Evolutionary conservation across 768 basidiomycete genomes (phyloP).

Genomic region (Solioccasus polychromus): DNA sequence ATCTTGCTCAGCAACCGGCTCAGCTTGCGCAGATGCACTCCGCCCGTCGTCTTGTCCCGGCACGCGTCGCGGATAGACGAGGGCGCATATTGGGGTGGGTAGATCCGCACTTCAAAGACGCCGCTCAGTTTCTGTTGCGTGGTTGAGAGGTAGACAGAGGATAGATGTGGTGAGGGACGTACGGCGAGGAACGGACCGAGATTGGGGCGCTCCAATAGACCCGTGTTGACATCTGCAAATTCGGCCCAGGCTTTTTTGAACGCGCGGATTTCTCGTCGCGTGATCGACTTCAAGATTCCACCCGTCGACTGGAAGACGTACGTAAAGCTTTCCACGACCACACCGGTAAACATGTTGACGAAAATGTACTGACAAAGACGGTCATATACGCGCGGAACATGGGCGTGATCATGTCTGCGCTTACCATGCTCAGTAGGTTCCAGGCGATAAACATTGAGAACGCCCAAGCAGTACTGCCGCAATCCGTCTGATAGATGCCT

Average conservation of each 20-base stretch:
- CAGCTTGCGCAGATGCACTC: conserved; percentile 64
- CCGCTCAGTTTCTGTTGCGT: conserved; percentile 68
- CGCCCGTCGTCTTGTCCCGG: conserved; percentile 39
- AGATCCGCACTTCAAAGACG: conserved; percentile 85
- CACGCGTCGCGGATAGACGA: conserved; percentile 56
- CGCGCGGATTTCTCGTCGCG: conserved; percentile 85
- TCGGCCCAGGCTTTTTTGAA: conserved; percentile 96
- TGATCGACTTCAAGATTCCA: conserved; percentile 70
- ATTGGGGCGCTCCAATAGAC: conserved; percentile 65
- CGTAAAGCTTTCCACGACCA: conserved; percentile 93
- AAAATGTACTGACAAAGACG: conserved; percentile 75
- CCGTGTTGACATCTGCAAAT: conserved; percentile 75
- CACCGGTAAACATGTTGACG: conserved; percentile 94
- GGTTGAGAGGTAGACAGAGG: conserved; percentile 2
- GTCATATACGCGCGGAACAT: not conserved
- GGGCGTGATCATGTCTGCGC: conserved; percentile 14
- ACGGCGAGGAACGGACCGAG: conserved; percentile 84
- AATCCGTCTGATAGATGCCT: conserved; percentile 67
- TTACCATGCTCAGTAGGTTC: conserved; percentile 93
- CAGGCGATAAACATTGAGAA: conserved; percentile 88
- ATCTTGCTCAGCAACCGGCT: conserved; percentile 56
- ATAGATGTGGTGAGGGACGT: conserved; percentile 27
- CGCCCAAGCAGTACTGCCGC: conserved; percentile 82
- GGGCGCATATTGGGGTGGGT: conserved; percentile 67
- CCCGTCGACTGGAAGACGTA: conserved; percentile 90